These are phyloP conservation scores for Gremmenia infestans DNA, from an alignment of 2,329 filamentous ascomycete species.

Conservation along the genomic window DNA sequence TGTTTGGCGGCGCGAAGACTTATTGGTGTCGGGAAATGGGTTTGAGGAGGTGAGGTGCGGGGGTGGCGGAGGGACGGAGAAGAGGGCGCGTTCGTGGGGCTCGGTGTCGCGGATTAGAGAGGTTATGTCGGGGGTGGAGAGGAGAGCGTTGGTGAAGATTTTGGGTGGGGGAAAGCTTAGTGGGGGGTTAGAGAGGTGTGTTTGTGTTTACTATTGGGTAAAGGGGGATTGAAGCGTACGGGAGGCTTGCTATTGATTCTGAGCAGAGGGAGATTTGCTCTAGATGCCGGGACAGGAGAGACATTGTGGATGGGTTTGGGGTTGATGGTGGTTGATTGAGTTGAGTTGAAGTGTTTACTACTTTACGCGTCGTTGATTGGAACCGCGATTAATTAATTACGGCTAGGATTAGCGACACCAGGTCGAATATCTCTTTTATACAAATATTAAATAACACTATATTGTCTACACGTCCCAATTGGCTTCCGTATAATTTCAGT, in stretches of 20 bases:
- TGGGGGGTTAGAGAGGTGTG: slow-evolving; percentile 11
- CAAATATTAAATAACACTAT: background rate
- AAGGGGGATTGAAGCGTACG: slow-evolving; percentile 44
- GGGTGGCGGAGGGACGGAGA: slow-evolving; percentile 73
- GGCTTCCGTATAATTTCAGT: background rate
- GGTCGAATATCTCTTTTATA: background rate
- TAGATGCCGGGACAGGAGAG: slow-evolving; percentile 63
- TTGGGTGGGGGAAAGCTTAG: slow-evolving; percentile 81
- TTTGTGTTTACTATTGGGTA: background rate
- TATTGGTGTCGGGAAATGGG: slow-evolving; percentile 39
- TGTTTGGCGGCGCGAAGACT: slow-evolving; percentile 48
- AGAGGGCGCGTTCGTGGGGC: slow-evolving; percentile 87
- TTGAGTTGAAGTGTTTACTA: slow-evolving; percentile 1
- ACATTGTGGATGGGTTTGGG: slow-evolving; percentile 45
- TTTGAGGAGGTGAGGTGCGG: slow-evolving; percentile 41
- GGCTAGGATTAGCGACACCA: background rate
- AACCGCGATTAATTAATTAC: background rate
- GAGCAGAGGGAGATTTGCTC: slow-evolving; percentile 76
- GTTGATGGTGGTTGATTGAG: slow-evolving; percentile 1
- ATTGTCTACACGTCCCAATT: background rate
- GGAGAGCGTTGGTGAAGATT: slow-evolving; percentile 90
- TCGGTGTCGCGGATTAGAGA: slow-evolving; percentile 93
- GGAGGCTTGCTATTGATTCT: slow-evolving; percentile 67
- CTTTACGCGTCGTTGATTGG: slow-evolving; percentile 9
- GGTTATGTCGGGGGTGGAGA: slow-evolving; percentile 87